phyloP scores from a whole-genome alignment of 2,329 filamentous ascomycete genomes.

The Trichoderma polysporum region DNA sequence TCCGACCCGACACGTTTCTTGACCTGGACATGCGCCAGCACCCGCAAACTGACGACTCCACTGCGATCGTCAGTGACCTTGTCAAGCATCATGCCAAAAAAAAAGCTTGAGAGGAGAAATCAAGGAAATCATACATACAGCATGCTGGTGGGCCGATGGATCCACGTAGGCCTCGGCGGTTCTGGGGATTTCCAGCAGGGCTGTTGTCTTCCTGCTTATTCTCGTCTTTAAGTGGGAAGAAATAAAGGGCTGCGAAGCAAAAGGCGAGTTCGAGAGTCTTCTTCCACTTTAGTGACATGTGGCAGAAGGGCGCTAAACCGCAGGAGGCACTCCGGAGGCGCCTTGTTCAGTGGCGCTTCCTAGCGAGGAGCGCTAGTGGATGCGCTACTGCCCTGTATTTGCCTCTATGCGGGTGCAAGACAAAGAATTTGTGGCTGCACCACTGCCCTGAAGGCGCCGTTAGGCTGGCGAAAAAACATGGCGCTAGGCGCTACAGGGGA shows the following conservation, averaged over 20 bases:
- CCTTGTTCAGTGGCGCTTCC: background rate
- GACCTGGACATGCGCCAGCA: background rate
- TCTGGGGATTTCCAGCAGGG: background rate
- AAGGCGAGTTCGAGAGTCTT: constrained; percentile 4
- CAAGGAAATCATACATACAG: constrained; percentile 3
- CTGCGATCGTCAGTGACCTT: constrained; percentile 5
- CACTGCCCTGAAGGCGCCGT: constrained; percentile 1
- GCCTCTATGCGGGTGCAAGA: background rate
- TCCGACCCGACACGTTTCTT: background rate
- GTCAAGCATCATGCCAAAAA: background rate
- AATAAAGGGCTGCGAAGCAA: background rate
- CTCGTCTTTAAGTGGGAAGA: background rate
- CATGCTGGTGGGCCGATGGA: background rate
- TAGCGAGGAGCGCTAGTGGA: constrained; percentile 4
- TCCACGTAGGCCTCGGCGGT: background rate
- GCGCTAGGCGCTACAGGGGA: background rate
- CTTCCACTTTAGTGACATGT: background rate
- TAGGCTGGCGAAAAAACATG: background rate
- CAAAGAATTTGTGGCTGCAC: constrained; percentile 1
- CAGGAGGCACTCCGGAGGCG: constrained; percentile 10
- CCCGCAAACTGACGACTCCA: constrained; percentile 5
- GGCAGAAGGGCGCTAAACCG: background rate
- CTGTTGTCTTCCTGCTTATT: background rate
- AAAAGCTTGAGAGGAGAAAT: constrained; percentile 9
- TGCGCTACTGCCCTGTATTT: background rate